phyloP scores from a whole-genome alignment of 1,284 basidiomycete species.

The Malassezia furfur region DNA sequence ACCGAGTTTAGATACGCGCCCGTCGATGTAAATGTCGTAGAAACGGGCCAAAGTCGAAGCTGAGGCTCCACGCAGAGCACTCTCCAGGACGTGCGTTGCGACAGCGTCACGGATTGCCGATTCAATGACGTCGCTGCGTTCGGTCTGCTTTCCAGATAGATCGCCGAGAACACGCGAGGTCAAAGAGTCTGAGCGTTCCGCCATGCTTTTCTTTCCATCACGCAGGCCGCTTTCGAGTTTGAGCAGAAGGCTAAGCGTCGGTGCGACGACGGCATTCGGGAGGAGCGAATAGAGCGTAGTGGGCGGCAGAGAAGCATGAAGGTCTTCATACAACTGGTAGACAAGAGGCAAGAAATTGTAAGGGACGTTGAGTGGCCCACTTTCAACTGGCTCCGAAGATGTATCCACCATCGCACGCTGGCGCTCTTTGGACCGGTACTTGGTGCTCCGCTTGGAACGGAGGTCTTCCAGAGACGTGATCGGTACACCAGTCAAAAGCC shows the following conservation, averaged over 20 bases:
- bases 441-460: constrained; percentile 32
- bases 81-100: constrained; percentile 38
- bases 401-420: constrained; percentile 16
- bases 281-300: constrained; percentile 21
- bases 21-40: constrained; percentile 30
- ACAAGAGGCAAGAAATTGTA: constrained; percentile 14
- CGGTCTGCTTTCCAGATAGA: not conserved
- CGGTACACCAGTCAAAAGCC: constrained; percentile 28
- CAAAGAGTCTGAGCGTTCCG: constrained; percentile 18
- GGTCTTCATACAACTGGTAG: constrained; percentile 8
- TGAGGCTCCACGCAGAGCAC: constrained; percentile 18
- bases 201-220: constrained; percentile 1
- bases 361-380: constrained; percentile 18
- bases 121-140: constrained; percentile 31
- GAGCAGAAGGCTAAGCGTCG: constrained; percentile 33
- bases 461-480: constrained; percentile 19
- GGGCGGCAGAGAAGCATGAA: constrained; percentile 11
- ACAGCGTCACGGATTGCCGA: constrained; percentile 37
- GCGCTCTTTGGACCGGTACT: constrained; percentile 30
- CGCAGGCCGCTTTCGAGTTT: constrained; percentile 17
- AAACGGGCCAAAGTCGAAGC: constrained; percentile 20
- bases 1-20: constrained; percentile 32
- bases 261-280: constrained; percentile 28
- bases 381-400: not conserved
- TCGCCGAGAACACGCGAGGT: constrained; percentile 28